Conservation (phyloP, 148 eudicot species). For the Cornus suecica region DNA sequence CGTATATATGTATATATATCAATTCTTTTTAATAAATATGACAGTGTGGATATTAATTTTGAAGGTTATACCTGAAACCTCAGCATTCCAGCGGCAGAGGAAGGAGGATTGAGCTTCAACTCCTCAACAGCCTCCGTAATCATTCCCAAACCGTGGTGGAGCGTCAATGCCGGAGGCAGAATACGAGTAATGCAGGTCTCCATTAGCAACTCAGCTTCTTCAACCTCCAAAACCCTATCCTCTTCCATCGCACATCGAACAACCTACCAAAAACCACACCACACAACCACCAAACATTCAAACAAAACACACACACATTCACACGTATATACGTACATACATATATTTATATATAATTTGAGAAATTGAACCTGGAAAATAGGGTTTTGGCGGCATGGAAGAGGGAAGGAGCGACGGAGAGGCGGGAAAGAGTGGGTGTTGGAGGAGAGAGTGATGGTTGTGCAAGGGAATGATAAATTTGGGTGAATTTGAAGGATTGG, state of each 20-base stretch:
- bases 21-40: neutral
- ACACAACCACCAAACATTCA: neutral
- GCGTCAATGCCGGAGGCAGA: constrained; percentile 74
- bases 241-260: constrained; percentile 9
- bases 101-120: constrained; percentile 57
- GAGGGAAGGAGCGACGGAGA: neutral
- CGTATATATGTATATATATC: too few species aligned
- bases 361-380: constrained; percentile 12
- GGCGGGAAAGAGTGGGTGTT: neutral
- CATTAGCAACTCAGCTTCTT: constrained; percentile 38
- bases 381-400: constrained; percentile 11
- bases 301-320: neutral
- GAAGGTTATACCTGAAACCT: constrained; percentile 63
- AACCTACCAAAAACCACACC: constrained; percentile 13
- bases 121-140: constrained; percentile 56
- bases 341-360: neutral
- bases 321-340: too few species aligned
- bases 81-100: constrained; percentile 56
- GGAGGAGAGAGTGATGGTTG: neutral
- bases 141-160: constrained; percentile 60
- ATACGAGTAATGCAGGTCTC: constrained; percentile 61
- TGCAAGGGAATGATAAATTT: neutral
- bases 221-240: constrained; percentile 25
- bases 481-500: constrained; percentile 6
- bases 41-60: neutral